Evolutionary conservation across 495 filamentous ascomycete genomes (phyloP), one percentile per base, ranked within the genome.

Genomic region (Aspergillus olivimuriae): DNA sequence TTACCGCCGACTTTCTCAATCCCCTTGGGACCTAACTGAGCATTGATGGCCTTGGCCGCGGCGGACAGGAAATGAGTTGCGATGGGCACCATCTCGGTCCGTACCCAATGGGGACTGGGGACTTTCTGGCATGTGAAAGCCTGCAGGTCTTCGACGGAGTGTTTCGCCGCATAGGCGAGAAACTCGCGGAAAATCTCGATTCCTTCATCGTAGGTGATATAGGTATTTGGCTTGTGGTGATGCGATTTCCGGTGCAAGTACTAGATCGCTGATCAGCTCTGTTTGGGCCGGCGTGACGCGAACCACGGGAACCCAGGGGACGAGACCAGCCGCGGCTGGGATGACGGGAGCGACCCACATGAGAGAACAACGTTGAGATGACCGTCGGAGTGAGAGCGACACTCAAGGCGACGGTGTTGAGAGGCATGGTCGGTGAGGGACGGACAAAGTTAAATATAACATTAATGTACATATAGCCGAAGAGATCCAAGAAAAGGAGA

Each of bases 121-220:
- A 95, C 89, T 78, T 84, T 87, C 72, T 95, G 89, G 17, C 76
- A 70, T 0, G 90, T 94, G 62, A 96, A 96, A 16, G 78, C 79
- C 54, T 97, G 91, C 14, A 96, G 60, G 23, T 97, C 90, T 63
- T 97, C 91, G 45, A 97, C 83, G 0, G 86, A 87, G 56, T 94
- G 88, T 47, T 85, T 80, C 1, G 89, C 89, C 1, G 88, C 83
- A 54, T 87, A 86, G 14, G 65, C 54, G 17, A 97, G 78, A 63
- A 97, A 97, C 26, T 81, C 80, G 37, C 86, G 86, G 47, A 96
- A 81, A 16, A 96, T 73, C 21, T 83, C 76, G n/a, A 97, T 73
- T n/a, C 89, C 89, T 64, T 95, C 84, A 53, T 95, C 86, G 61
- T 97, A 97, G 18, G 88, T 89, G 48, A 97, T 78, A 54, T 91